Evolutionary conservation across 139 green algal species (phyloP), one percentile per base, ranked within the genome.

Genomic region (Chlorella sp.): DNA sequence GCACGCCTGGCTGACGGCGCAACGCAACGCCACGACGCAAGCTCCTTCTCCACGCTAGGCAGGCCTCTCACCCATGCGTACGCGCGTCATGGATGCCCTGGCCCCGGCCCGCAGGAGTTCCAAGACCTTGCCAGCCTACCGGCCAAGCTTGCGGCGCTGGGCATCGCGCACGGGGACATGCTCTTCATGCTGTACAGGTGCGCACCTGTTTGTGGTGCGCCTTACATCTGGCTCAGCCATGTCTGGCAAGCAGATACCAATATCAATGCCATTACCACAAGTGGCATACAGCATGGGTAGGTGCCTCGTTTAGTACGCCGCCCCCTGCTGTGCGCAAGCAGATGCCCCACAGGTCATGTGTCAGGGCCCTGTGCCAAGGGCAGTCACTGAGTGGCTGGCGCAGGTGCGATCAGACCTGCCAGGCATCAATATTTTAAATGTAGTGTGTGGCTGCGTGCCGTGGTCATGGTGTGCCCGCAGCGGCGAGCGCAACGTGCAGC

Each of bases 161-260:
- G 83, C n/a, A 70, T 93, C 22, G 27, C 67, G 31, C 88, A 93
- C 32, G 89, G 89, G 1, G 87, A 90, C 60, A 79, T 93, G 80
- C 68, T 93, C 24, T 91, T 87, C 74, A 76, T 95, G 80, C 70
- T 86, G 5, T 94, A 94, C 79, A 71, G 79, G 73, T 87, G 89
- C 42, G 63, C 42, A 10, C 42, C 42, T 17, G 10, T 17, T 17
- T 55, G 10, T 17, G 10, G 10, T 17, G 10, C 42, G 10, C 42
- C 42, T 17, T 55, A 10, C 42, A 10, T 17, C 42, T 55, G 10
- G 10, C 42, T n/a, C n/a, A n/a, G n/a, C n/a, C n/a, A n/a, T n/a
- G n/a, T n/a, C n/a, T n/a, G n/a, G n/a, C n/a, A n/a, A n/a, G n/a
- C n/a, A n/a, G n/a, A n/a, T n/a, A n/a, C n/a, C n/a, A n/a, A n/a